A percentile compares a stretch with the other conserved stretches of the same genome.
Evolutionary conservation across 352 stramenopile genomes (phyloP).

Genomic region (Thalassiosira livingstoniorum): DNA sequence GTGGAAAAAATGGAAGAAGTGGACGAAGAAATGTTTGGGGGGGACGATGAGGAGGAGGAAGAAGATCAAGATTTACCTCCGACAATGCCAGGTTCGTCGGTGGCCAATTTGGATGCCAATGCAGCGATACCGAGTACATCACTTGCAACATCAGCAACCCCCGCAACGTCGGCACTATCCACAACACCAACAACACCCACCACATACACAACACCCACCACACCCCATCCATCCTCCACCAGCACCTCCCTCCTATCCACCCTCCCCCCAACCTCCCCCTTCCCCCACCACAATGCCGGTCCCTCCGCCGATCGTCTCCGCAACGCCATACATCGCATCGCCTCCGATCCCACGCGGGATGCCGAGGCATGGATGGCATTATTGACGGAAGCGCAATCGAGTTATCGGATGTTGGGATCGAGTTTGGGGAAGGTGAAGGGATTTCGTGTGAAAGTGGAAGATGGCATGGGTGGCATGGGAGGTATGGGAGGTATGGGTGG

Average conservation of each 20-base stretch:
- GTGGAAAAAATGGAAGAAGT: conserved; percentile 4
- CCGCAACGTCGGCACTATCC: not conserved
- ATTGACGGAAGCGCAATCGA: conserved; percentile 72
- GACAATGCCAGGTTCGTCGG: not conserved
- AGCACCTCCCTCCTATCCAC: conserved; percentile 20
- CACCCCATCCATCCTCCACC: not conserved
- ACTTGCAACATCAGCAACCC: not conserved
- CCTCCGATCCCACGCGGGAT: conserved; percentile 60
- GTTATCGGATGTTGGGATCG: conserved; percentile 62
- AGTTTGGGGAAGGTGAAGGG: conserved; percentile 32
- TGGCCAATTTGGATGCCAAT: not conserved
- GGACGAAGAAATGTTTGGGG: conserved; percentile 5
- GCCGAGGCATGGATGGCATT: conserved; percentile 80
- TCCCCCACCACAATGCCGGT: conserved; percentile 75
- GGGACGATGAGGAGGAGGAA: conserved; percentile 14
- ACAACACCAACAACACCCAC: not conserved
- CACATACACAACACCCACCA: not conserved
- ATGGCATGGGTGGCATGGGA: not conserved
- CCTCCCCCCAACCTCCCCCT: conserved; percentile 60
- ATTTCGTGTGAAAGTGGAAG: not conserved
- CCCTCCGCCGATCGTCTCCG: conserved; percentile 72
- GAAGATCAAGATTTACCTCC: not conserved
- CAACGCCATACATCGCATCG: conserved; percentile 76
- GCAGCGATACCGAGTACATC: not conserved
- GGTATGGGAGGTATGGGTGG: not conserved